Conservation (phyloP, 352 stramenopile genomes). For the Globisporangium paddicum region DNA sequence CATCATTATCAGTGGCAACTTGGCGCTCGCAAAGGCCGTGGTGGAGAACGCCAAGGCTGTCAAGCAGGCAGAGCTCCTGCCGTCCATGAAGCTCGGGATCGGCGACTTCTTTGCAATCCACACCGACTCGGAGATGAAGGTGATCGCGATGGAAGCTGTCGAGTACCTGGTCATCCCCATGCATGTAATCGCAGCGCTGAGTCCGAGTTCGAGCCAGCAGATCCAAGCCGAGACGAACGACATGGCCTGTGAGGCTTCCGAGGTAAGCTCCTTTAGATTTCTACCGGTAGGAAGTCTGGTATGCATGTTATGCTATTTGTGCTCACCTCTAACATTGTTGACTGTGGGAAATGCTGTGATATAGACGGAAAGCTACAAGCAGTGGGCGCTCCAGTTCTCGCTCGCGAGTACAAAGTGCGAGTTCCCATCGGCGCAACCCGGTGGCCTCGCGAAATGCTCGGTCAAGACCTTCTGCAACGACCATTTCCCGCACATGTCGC, state of each 20-base stretch:
- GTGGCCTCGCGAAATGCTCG: constrained; percentile 50
- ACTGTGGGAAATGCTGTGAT: neutral
- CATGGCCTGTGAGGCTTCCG: constrained; percentile 24
- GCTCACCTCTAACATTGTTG: too few species aligned
- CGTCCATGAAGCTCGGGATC: constrained; percentile 58
- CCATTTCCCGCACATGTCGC: constrained; percentile 65
- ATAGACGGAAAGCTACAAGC: constrained; percentile 72
- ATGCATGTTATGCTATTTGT: too few species aligned
- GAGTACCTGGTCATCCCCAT: constrained; percentile 58
- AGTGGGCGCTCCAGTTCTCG: constrained; percentile 66
- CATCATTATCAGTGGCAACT: constrained; percentile 56
- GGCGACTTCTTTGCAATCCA: constrained; percentile 62
- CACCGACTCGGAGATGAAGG: constrained; percentile 38
- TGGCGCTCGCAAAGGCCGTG: constrained; percentile 29
- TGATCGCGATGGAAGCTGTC: constrained; percentile 61
- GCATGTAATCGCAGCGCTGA: constrained; percentile 32
- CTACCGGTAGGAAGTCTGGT: too few species aligned
- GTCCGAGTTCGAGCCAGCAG: constrained; percentile 17
- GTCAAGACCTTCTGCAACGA: constrained; percentile 76
- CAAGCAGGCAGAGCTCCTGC: constrained; percentile 43
- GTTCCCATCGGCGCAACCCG: constrained; percentile 25
- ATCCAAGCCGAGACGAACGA: constrained; percentile 48
- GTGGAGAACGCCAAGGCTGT: constrained; percentile 39
- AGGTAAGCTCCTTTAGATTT: too few species aligned
- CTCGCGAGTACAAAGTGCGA: constrained; percentile 35